phyloP scores from a whole-genome alignment of 306 rosid species.

The Corylus americana region DNA sequence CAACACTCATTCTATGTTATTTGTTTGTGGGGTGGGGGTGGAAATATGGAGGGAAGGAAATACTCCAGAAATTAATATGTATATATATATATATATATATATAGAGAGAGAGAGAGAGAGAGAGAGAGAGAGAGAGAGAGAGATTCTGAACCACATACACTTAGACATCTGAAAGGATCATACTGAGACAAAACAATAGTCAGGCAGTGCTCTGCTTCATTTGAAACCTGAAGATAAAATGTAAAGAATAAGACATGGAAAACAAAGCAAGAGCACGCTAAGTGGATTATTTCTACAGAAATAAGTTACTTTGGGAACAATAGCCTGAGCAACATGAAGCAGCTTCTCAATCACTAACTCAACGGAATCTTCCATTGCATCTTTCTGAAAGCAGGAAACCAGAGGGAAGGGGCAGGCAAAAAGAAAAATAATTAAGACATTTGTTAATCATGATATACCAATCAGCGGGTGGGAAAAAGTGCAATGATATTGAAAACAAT shows the following conservation, averaged over 20 bases:
- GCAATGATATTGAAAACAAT: slow-evolving; percentile 3
- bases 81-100: background rate
- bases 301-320: slow-evolving; percentile 66
- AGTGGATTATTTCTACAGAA: slow-evolving; percentile 22
- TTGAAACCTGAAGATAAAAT: slow-evolving; percentile 68
- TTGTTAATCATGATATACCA: slow-evolving; percentile 9
- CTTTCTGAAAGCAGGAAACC: slow-evolving; percentile 59
- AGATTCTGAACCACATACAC: slow-evolving; percentile 51
- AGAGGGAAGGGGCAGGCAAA: background rate
- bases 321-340: slow-evolving; percentile 81
- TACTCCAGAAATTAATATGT: background rate
- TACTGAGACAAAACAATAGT: slow-evolving; percentile 71
- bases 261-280: slow-evolving; percentile 3
- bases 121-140: background rate
- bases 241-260: slow-evolving; percentile 23
- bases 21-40: background rate
- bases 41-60: background rate
- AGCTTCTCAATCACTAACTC: slow-evolving; percentile 93
- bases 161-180: slow-evolving; percentile 96
- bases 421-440: background rate
- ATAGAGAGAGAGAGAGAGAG: background rate
- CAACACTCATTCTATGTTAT: background rate
- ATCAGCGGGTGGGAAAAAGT: background rate
- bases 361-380: slow-evolving; percentile 89
- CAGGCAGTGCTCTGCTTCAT: slow-evolving; percentile 93